Evolutionary conservation across 306 rosid genomes (phyloP).

Genomic region (Dalbergia cochinchinensis): DNA sequence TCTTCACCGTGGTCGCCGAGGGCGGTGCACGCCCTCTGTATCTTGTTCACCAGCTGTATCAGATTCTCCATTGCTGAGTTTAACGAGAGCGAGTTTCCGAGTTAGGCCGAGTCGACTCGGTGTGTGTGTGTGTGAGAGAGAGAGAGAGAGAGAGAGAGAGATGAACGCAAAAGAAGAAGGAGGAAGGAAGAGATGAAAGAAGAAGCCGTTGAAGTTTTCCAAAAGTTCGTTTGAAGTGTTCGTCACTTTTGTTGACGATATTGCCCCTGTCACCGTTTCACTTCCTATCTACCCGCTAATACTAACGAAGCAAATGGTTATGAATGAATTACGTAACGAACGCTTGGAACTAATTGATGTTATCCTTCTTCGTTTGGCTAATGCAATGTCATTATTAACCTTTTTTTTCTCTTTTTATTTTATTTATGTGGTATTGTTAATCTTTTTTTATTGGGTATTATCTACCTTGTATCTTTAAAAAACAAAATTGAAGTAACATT

Average conservation of each 20-base stretch:
- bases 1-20: constrained; percentile 98
- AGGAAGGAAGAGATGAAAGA: not conserved
- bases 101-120: not conserved
- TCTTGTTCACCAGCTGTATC: constrained; percentile 91
- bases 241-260: constrained; percentile 38
- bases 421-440: no score
- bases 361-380: no score
- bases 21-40: constrained; percentile 97
- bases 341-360: no score
- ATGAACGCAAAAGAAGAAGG: constrained; percentile 35
- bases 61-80: constrained; percentile 76
- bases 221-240: constrained; percentile 43
- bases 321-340: not conserved
- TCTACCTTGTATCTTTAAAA: no score
- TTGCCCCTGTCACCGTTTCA: constrained; percentile 23
- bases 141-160: constrained; percentile 1
- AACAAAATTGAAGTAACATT: no score
- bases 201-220: constrained; percentile 41
- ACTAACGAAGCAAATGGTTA: not conserved
- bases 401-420: no score
- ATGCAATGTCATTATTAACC: no score
- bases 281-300: not conserved
- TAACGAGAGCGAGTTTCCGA: not conserved
- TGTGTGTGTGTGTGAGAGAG: constrained; percentile 2
- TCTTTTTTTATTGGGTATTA: no score